Base-by-base conservation (phyloP, 495 filamentous ascomycete species). In the Trypethelium eluteriae region DNA sequence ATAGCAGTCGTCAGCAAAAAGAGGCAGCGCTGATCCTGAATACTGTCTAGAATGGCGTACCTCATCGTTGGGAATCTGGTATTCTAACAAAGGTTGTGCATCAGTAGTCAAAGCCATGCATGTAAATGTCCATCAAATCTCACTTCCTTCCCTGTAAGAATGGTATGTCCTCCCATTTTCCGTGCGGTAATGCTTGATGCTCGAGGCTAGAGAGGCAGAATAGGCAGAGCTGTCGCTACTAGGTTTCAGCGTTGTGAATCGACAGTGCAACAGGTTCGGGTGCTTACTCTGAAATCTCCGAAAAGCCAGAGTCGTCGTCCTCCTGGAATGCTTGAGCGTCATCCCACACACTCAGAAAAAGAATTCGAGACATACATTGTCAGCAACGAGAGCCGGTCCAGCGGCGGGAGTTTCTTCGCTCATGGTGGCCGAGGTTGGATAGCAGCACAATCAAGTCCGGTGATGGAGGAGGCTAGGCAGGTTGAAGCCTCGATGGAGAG, bases 161-260 rank as follows among this genome's bases (percentile, higher is more conserved):
- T 80, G 79, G 46, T 80, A 81, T 39, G 74, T 75, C 41, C 79
- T 70, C 7, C 78, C 78, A 68, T 81, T 76, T 49, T 81, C 78
- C 34, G 79, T 82, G 38, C 78, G 74, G 68, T 83, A 88, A 65
- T 87, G 77, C 63, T 79, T 77, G 25, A 87, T 74, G 25, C 77
- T 81, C 12, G 81, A 81, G 4, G 79, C 74, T 32, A 87, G 59
- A 2, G 82, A 83, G 10, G 74, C 72, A 7, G 72, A 71, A 47
- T 71, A 74, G 7, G 53, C 32, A 14, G 53, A 59, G 14, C 53
- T 59, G 53, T 59, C 53, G 32, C 53, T 59, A 2, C 53, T 59
- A 6, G 18, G 11, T 36, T 0, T 59, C 53, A 59, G 32, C 53
- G 18, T 0, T 35, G 4, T 34, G 25, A 35, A 36, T 36, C 14